Percentiles rank a stretch among this genome's conserved stretches.
Conservation (phyloP, 495 filamentous ascomycete species). For the Aspergillus conjunctus region DNA sequence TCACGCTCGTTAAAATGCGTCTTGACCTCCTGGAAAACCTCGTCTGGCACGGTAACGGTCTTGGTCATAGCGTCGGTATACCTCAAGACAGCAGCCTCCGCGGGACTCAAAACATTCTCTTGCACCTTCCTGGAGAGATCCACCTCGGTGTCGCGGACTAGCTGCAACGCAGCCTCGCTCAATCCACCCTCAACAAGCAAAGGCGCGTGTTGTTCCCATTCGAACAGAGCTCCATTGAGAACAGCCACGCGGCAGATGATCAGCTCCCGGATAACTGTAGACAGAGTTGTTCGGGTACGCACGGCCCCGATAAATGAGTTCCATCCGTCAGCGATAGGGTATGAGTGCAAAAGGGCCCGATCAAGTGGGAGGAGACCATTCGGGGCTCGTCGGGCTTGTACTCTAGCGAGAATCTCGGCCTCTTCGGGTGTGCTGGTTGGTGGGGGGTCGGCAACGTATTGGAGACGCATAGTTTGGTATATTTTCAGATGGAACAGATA, state of each 20-base stretch:
- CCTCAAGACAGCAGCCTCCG: conserved; percentile 64
- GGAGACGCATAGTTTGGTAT: conserved; percentile 63
- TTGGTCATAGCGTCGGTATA: conserved; percentile 79
- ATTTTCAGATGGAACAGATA: background rate
- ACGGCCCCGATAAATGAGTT: conserved; percentile 78
- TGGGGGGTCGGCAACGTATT: conserved; percentile 65
- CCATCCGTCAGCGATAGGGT: conserved; percentile 75
- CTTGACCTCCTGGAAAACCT: conserved; percentile 62
- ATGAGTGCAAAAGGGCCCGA: conserved; percentile 72
- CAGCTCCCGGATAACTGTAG: conserved; percentile 64
- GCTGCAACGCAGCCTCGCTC: conserved; percentile 49
- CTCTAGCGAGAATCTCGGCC: conserved; percentile 59
- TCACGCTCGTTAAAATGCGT: conserved; percentile 63
- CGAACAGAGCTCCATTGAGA: conserved; percentile 72
- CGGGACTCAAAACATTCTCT: conserved; percentile 48
- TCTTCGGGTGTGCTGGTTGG: conserved; percentile 44
- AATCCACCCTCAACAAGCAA: conserved; percentile 56
- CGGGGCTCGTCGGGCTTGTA: conserved; percentile 63
- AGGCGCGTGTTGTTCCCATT: conserved; percentile 77
- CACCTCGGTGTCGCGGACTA: conserved; percentile 36
- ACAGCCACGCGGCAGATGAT: conserved; percentile 76
- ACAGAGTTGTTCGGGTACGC: conserved; percentile 63
- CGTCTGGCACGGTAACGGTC: conserved; percentile 62
- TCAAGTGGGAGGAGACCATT: conserved; percentile 70
- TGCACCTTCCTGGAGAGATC: conserved; percentile 22